These are phyloP conservation scores for Rhododendron molle DNA, from an alignment of 148 eudicot genomes.

Conservation along the genomic window DNA sequence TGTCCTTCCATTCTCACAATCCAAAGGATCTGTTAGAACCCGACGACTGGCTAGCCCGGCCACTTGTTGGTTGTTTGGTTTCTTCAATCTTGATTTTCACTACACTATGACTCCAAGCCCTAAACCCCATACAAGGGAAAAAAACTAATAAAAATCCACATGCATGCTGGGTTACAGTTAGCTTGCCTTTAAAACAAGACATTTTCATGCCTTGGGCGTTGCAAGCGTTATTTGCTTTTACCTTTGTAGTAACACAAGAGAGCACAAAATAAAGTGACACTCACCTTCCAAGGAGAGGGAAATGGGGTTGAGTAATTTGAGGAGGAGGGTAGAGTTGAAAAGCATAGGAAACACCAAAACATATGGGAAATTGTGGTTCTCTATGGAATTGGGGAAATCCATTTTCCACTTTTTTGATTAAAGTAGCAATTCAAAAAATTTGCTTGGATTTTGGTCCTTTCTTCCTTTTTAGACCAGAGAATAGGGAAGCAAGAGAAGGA, in stretches of 20 bases:
- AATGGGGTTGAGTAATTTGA: conserved; percentile 5
- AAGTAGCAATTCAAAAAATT: background rate
- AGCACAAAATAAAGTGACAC: conserved; percentile 3
- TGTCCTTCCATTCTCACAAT: background rate
- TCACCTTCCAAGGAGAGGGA: conserved; percentile 16
- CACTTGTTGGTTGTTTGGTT: background rate
- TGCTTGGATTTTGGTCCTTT: background rate
- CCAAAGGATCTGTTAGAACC: background rate
- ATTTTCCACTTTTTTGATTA: background rate
- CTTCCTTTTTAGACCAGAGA: conserved; percentile 3
- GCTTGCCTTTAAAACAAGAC: conserved; percentile 41
- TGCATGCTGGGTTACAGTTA: conserved; percentile 32
- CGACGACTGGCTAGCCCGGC: background rate
- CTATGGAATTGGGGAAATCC: conserved; percentile 1
- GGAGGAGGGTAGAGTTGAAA: background rate
- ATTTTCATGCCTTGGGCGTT: conserved; percentile 35
- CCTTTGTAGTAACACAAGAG: conserved; percentile 26
- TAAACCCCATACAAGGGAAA: conserved; percentile 16
- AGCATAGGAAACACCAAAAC: background rate
- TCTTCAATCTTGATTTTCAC: conserved; percentile 9
- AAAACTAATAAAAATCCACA: conserved; percentile 7
- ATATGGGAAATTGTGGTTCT: background rate
- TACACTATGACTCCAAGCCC: conserved; percentile 15
- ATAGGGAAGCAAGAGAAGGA: background rate
- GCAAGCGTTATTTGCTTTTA: conserved; percentile 27